Conservation (phyloP, 108 stramenopile species). For the Skeletonema tropicum region DNA sequence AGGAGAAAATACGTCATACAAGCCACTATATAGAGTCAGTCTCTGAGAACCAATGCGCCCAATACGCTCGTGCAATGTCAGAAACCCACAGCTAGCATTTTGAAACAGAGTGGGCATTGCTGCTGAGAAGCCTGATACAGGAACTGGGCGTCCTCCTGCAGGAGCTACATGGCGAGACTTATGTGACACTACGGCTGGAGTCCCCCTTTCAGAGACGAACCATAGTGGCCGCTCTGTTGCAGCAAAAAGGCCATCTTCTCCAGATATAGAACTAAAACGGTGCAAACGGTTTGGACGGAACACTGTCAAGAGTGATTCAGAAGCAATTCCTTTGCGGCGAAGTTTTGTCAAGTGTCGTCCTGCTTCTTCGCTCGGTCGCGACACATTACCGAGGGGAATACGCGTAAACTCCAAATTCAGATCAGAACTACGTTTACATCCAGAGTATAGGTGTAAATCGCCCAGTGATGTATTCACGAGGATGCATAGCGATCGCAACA, state of each 20-base stretch:
- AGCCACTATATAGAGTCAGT: slow-evolving; percentile 72
- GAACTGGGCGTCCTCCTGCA: slow-evolving; percentile 69
- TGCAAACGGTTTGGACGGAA: slow-evolving; percentile 71
- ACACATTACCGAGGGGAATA: slow-evolving; percentile 56
- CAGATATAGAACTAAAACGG: slow-evolving; percentile 64
- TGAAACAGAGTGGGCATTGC: slow-evolving; percentile 45
- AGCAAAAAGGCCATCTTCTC: slow-evolving; percentile 82
- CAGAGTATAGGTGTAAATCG: slow-evolving; percentile 70
- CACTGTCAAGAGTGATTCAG: not conserved
- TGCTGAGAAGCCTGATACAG: slow-evolving; percentile 78
- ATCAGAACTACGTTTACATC: slow-evolving; percentile 20
- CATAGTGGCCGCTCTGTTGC: slow-evolving; percentile 73
- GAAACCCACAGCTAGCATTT: slow-evolving; percentile 56
- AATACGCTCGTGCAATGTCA: slow-evolving; percentile 88
- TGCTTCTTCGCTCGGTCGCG: slow-evolving; percentile 74
- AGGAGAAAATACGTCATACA: slow-evolving; percentile 55
- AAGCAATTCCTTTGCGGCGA: slow-evolving; percentile 66
- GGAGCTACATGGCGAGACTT: slow-evolving; percentile 80
- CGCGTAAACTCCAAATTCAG: slow-evolving; percentile 46
- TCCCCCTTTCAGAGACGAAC: slow-evolving; percentile 79
- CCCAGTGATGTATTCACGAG: slow-evolving; percentile 69
- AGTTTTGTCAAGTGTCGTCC: slow-evolving; percentile 72
- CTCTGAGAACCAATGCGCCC: slow-evolving; percentile 87
- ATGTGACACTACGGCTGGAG: slow-evolving; percentile 66
- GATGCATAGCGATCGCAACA: slow-evolving; percentile 64